Conservation (phyloP, 2,329 filamentous ascomycete species). For the Aspergillus persii region DNA sequence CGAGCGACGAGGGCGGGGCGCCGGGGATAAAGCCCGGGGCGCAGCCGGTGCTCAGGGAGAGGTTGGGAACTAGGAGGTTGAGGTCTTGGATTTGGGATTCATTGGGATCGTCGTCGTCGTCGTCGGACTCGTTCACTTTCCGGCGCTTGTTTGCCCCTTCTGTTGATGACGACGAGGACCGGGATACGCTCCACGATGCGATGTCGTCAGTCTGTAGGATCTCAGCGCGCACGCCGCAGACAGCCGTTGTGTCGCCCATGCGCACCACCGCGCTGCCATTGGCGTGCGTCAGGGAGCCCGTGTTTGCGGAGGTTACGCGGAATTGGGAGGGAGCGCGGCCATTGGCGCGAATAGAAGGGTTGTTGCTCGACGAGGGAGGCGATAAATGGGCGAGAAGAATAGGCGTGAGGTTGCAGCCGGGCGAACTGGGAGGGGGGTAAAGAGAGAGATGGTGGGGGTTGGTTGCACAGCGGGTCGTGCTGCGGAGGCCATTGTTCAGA, state of each 20-base stretch:
- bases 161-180: conserved; percentile 34
- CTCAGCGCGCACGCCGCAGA: conserved; percentile 88
- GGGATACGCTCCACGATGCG: conserved; percentile 50
- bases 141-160: conserved; percentile 26
- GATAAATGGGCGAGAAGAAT: conserved; percentile 84
- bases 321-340: conserved; percentile 69
- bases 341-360: conserved; percentile 71
- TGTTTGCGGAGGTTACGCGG: conserved; percentile 73
- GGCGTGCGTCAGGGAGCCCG: conserved; percentile 80
- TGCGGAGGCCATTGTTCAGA: conserved; percentile 22
- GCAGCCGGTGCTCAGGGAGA: conserved; percentile 88
- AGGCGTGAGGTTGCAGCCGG: conserved; percentile 83
- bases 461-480: conserved; percentile 22
- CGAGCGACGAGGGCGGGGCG: conserved; percentile 72
- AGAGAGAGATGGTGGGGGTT: conserved; percentile 47
- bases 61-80: conserved; percentile 84
- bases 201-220: conserved; percentile 74
- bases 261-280: conserved; percentile 88
- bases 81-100: conserved; percentile 48
- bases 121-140: conserved; percentile 30
- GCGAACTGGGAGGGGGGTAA: conserved; percentile 71
- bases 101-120: conserved; percentile 48
- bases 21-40: conserved; percentile 83
- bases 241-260: conserved; percentile 86
- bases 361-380: conserved; percentile 49